These are phyloP conservation scores for Porodaedalea pini DNA, from an alignment of 1,284 basidiomycete genomes.

Conservation along the genomic window DNA sequence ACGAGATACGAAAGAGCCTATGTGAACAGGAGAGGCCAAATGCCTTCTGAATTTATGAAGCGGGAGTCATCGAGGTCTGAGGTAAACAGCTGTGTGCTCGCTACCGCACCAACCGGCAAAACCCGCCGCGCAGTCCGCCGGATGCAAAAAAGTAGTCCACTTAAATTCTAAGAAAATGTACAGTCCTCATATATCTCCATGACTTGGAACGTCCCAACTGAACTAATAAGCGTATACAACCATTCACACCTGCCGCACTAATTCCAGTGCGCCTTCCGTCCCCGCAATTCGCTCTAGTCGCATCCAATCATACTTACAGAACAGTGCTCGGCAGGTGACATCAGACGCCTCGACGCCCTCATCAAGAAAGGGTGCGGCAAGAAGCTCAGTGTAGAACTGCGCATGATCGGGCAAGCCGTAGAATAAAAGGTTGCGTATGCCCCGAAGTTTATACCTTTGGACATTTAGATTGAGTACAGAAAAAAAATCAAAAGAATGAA, in stretches of 20 bases:
- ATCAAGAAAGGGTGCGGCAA: constrained; percentile 84
- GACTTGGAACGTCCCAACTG: no score
- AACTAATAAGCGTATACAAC: no score
- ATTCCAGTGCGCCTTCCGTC: constrained; percentile 21
- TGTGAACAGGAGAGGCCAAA: neutral
- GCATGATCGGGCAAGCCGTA: constrained; percentile 90
- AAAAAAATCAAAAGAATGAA: neutral
- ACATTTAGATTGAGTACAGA: constrained; percentile 9
- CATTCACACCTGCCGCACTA: constrained; percentile 12
- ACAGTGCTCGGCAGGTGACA: constrained; percentile 74
- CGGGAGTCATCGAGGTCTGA: neutral
- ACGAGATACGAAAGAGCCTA: neutral
- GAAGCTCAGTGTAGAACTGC: constrained; percentile 86
- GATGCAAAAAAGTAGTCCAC: no score
- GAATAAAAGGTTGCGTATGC: constrained; percentile 89
- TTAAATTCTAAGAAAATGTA: no score
- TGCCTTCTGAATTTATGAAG: neutral
- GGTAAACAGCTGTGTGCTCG: neutral
- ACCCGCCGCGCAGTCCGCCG: no score
- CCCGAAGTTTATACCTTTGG: constrained; percentile 82
- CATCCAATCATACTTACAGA: constrained; percentile 87
- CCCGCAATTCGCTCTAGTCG: constrained; percentile 78
- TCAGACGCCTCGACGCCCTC: constrained; percentile 76
- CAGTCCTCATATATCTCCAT: no score
- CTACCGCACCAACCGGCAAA: no score